Base-by-base conservation (phyloP, 2,329 filamentous ascomycete species). In the Nothopassalora personata region DNA sequence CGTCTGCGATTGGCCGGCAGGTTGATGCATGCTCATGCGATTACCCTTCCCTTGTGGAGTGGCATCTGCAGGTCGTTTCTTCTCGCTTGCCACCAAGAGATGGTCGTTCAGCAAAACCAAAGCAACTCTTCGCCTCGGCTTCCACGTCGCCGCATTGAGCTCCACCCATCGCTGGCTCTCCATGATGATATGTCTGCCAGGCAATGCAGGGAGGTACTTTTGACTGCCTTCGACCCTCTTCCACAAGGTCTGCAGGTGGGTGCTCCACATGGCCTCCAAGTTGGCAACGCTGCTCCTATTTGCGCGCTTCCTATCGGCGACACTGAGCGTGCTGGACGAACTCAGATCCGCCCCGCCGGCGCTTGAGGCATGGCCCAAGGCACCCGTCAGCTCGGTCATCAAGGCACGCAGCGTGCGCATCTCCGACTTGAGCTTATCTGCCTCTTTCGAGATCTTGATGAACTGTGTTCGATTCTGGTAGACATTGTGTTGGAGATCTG, bases 361-460 rank as follows among this genome's bases (percentile, higher is more conserved):
- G 34, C 73, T 76, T 7, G 77, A 75, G 3, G 78, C 77, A 67
- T 80, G 78, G 15, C 75, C 75, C 49, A 81, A 64, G 1, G 77
- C 77, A 2, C 69, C 71, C 4, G 78, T 97, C 58, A 99, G 82
- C 65, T 99, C 94, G 2, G 91, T 87, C 88, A 99, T 97, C 54
- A 97, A 81, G 64, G 90, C 90, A 48, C 90, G 86, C 33, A 99
- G 83, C 6, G 90, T 90, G 54, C 90, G 85, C 94, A 99, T 97
- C 74, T 99, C 94, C 57, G 86, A 85, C 76, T 97, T 97, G 59
- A 99, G 84, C 77, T 96, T 97, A 76, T 99, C 94, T 1, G 95
- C 94, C 77, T 99, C 94, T 76, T 97, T 97, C 73, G 92, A 97
- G 74, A 99, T 97, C 75, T 96, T 96, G 80, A 99, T 97, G 72